Conservation (phyloP, 2,329 filamentous ascomycete species). For the Proliferodiscus dingleyae region DNA sequence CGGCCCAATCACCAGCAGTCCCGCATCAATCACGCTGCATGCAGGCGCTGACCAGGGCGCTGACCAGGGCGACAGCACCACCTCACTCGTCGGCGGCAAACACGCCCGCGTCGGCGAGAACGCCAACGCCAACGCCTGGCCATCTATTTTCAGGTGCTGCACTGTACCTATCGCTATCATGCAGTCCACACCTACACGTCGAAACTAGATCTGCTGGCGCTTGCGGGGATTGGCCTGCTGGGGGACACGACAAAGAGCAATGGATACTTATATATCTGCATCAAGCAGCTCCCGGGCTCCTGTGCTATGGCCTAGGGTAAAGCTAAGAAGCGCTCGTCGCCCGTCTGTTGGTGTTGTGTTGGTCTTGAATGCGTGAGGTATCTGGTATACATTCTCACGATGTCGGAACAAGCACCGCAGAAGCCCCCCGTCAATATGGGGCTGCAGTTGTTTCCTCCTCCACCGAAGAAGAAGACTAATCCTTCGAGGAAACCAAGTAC, state of each 20-base stretch:
- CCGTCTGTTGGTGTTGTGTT: no score
- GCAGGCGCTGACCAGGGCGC: constrained; percentile 17
- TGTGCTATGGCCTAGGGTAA: constrained; percentile 3
- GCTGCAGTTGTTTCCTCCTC: constrained; percentile 31
- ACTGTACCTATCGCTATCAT: constrained; percentile 17
- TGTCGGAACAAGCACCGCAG: constrained; percentile 16
- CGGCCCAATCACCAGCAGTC: constrained; percentile 8
- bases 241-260: not conserved
- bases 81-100: constrained; percentile 11
- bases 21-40: constrained; percentile 23
- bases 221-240: constrained; percentile 6
- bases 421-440: constrained; percentile 26
- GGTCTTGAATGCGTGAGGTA: constrained; percentile 1
- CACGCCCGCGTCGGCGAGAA: not conserved
- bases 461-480: constrained; percentile 26
- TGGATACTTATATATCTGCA: not conserved
- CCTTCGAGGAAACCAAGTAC: constrained; percentile 26
- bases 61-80: constrained; percentile 5
- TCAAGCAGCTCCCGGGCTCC: not conserved
- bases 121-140: no score
- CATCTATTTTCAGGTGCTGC: constrained; percentile 20
- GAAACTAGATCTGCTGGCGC: constrained; percentile 17
- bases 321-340: not conserved
- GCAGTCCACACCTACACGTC: constrained; percentile 10
- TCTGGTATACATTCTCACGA: constrained; percentile 14